Base-by-base conservation (phyloP, 1,139 yeast genomes). In the Diutina mesorugosa region DNA sequence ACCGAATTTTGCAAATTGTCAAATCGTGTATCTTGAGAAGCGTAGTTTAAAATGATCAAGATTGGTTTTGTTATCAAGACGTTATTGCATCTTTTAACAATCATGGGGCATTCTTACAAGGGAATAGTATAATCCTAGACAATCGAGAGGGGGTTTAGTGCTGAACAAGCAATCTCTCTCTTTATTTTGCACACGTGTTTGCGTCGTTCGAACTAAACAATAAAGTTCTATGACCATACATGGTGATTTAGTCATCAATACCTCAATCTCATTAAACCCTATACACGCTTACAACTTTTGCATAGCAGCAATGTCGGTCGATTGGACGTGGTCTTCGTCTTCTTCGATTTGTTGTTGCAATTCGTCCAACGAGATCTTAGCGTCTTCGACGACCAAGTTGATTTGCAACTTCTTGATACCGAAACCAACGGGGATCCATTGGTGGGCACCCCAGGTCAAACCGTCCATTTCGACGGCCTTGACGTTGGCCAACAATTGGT, bases 401-500 rank as follows among this genome's bases (percentile, higher is more conserved):
- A 95, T 89, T 83, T 93, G 99, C 76, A 93, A 85, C 84, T 95
- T 93, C 88, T 90, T 90, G 83, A 93, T 93, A 84, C 99, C 99
- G 87, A 83, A 93, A 78, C 99, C 99, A 69, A 95, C 95, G 72
- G 97, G 91, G 67, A 93, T 83, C 80, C 84, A 90, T 80, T 87
- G 93, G 83, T 81, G 86, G 71, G 95, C 97, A 87, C 99, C 99
- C 99, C 99, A 93, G 66, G 77, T 78, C 72, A 95, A 87, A 84
- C 99, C 99, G 56, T 91, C 98, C 79, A 78, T 76, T 73, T 84
- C 86, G 67, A 91, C 75, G 65, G 80, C 72, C 84, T 90, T 90
- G 70, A 90, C 97, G 75, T 84, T 83, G 60, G 85, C 91, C 67
- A 89, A 77, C 78, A 93, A 74, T 76, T 85, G 85, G 60, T 93